Evolutionary conservation across 1,284 basidiomycete species (phyloP).

Genomic region (Amylostereum areolatum): DNA sequence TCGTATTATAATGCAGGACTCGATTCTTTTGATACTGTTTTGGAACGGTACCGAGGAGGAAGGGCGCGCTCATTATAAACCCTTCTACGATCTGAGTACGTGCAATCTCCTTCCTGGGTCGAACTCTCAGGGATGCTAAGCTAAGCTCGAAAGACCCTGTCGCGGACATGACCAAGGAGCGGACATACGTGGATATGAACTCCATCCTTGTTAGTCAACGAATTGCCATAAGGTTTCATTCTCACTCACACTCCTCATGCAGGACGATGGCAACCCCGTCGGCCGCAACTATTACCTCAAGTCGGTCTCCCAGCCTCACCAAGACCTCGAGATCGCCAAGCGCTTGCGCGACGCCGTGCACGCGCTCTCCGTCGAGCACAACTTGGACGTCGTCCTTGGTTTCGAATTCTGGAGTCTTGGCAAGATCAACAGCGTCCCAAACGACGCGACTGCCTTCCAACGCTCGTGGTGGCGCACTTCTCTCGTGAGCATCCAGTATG

Average conservation of each 20-base stretch:
- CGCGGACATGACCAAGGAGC: slow-evolving; percentile 31
- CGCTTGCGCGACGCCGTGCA: slow-evolving; percentile 3
- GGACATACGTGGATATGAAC: slow-evolving; percentile 41
- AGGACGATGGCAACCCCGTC: slow-evolving; percentile 14
- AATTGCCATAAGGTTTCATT: neutral
- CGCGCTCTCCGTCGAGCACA: neutral
- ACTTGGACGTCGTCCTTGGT: slow-evolving; percentile 16
- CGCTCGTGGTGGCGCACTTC: slow-evolving; percentile 2
- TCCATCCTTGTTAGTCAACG: slow-evolving; percentile 16
- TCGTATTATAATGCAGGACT: too few relatives aligned
- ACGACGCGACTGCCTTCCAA: slow-evolving; percentile 25
- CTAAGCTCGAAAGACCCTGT: slow-evolving; percentile 25
- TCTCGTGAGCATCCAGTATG: slow-evolving; percentile 6
- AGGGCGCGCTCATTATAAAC: slow-evolving; percentile 35
- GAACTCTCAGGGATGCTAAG: neutral
- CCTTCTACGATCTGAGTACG: slow-evolving; percentile 35
- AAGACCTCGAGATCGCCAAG: slow-evolving; percentile 3
- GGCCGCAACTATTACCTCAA: slow-evolving; percentile 18
- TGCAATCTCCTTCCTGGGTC: slow-evolving; percentile 1
- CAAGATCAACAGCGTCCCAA: slow-evolving; percentile 32
- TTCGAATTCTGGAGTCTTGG: slow-evolving; percentile 35
- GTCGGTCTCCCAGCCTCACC: slow-evolving; percentile 7
- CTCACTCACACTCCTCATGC: neutral
- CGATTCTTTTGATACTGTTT: slow-evolving; percentile 28
- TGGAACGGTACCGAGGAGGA: slow-evolving; percentile 42